Conservation (phyloP, 2,329 filamentous ascomycete species). For the Penicillium sclerotiorum region DNA sequence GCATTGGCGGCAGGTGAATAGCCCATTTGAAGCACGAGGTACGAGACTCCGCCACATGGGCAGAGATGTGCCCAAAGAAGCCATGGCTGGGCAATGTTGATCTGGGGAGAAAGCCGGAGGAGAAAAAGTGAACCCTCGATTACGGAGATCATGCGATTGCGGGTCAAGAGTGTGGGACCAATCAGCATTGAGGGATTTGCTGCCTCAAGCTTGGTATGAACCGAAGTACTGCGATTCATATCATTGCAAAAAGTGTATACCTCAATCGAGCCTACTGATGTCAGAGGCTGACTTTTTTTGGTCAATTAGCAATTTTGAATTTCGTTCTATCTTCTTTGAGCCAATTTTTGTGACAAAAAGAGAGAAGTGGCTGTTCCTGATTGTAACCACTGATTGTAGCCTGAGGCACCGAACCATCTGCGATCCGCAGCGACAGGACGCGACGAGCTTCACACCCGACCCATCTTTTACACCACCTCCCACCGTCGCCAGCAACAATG, state of each 20-base stretch:
- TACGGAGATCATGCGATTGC: constrained; percentile 19
- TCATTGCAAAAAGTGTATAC: no score
- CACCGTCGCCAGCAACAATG: constrained; percentile 35
- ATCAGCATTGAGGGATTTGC: constrained; percentile 26
- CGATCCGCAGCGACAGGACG: constrained; percentile 17
- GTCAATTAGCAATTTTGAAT: no score
- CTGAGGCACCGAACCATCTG: constrained; percentile 25
- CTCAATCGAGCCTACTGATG: no score
- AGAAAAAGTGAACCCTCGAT: constrained; percentile 14
- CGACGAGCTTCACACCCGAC: constrained; percentile 10
- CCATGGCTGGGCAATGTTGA: constrained; percentile 36
- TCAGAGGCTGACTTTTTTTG: no score
- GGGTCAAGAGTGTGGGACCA: constrained; percentile 15
- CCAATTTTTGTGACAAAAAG: no score
- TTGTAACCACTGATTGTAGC: no score
- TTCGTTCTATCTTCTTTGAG: no score
- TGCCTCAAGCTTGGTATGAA: neutral
- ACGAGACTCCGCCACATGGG: constrained; percentile 38
- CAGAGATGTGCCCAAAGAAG: constrained; percentile 34
- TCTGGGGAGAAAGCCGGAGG: constrained; percentile 10
- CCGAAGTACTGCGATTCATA: no score
- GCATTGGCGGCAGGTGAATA: constrained; percentile 48
- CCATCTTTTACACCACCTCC: constrained; percentile 3
- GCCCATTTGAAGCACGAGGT: constrained; percentile 39
- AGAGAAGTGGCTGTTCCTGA: no score